These are phyloP conservation scores for Tuber aestivum DNA, from an alignment of 495 filamentous ascomycete species.

Conservation along the genomic window DNA sequence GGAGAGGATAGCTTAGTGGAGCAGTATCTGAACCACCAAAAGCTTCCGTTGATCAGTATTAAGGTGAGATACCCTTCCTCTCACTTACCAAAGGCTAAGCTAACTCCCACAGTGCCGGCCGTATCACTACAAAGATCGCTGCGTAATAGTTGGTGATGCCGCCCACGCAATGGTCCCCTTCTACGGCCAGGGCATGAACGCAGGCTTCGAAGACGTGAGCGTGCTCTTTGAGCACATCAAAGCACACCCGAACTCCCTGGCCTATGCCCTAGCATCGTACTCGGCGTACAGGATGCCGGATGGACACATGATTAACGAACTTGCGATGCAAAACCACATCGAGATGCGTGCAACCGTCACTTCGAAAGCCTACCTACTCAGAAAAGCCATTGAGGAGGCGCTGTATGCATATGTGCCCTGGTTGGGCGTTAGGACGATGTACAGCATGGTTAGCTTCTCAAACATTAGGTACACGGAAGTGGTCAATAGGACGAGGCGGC, in stretches of 20 bases:
- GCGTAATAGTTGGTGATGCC: slow-evolving; percentile 83
- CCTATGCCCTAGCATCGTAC: slow-evolving; percentile 65
- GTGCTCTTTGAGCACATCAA: slow-evolving; percentile 58
- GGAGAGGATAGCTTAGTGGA: slow-evolving; percentile 57
- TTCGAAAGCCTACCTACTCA: slow-evolving; percentile 63
- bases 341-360: slow-evolving; percentile 86
- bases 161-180: slow-evolving; percentile 98
- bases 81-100: not conserved
- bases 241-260: slow-evolving; percentile 47
- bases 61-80: slow-evolving; percentile 9
- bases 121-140: slow-evolving; percentile 71
- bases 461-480: slow-evolving; percentile 88
- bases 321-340: slow-evolving; percentile 82
- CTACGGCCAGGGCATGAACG: slow-evolving; percentile 84
- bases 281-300: slow-evolving; percentile 65
- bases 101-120: slow-evolving; percentile 64
- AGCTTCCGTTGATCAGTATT: slow-evolving; percentile 85
- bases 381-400: slow-evolving; percentile 83
- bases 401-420: slow-evolving; percentile 67
- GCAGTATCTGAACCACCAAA: slow-evolving; percentile 72
- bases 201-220: slow-evolving; percentile 77
- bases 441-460: slow-evolving; percentile 84
- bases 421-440: slow-evolving; percentile 84
- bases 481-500: slow-evolving; percentile 57
- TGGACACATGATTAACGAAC: slow-evolving; percentile 82